These are phyloP conservation scores for Euphorbia pulcherrima DNA, from an alignment of 345 rosid genomes.

Conservation along the genomic window DNA sequence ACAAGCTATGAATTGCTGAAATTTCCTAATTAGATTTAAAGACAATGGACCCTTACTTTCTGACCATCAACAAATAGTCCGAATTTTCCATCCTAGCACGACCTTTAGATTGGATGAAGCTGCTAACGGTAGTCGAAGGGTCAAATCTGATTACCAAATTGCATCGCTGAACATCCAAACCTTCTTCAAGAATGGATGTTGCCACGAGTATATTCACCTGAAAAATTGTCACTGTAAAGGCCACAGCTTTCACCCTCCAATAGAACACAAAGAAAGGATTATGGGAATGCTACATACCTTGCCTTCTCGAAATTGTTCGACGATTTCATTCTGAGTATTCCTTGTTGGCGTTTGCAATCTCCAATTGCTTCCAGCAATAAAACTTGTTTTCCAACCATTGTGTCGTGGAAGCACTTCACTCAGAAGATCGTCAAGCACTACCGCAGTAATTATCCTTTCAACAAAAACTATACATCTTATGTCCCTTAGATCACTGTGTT, in stretches of 20 bases:
- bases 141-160: slow-evolving; percentile 84
- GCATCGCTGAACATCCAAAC: slow-evolving; percentile 89
- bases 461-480: slow-evolving; percentile 82
- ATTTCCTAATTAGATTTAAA: background rate
- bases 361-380: slow-evolving; percentile 67
- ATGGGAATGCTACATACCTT: slow-evolving; percentile 36
- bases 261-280: background rate
- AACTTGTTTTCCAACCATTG: slow-evolving; percentile 55
- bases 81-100: slow-evolving; percentile 89
- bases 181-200: slow-evolving; percentile 96
- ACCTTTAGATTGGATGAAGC: slow-evolving; percentile 97
- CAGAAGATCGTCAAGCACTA: slow-evolving; percentile 53
- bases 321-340: slow-evolving; percentile 63
- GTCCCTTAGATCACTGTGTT: slow-evolving; percentile 47
- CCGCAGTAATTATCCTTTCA: slow-evolving; percentile 66
- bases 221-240: background rate
- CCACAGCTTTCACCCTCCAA: background rate
- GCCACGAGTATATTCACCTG: slow-evolving; percentile 86
- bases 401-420: slow-evolving; percentile 52
- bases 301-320: slow-evolving; percentile 76
- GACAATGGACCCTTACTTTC: slow-evolving; percentile 34
- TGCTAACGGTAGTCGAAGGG: slow-evolving; percentile 68
- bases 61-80: slow-evolving; percentile 71
- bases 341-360: slow-evolving; percentile 54
- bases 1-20: background rate